Conservation (phyloP, 805 yeast genomes). For the Yamadazyma laniorum region DNA sequence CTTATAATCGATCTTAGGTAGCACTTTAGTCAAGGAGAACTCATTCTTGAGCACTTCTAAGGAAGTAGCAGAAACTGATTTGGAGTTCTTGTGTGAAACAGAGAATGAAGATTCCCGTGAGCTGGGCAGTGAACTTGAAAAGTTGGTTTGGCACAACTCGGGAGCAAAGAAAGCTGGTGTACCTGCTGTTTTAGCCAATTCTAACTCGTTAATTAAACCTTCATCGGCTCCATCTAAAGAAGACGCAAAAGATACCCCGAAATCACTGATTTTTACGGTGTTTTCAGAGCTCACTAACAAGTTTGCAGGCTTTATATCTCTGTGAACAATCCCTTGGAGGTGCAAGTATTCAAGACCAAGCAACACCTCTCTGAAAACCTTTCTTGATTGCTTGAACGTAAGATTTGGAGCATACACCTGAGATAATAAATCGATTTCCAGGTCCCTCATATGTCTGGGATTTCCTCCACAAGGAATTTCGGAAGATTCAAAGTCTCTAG, state of each 20-base stretch:
- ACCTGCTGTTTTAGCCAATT: conserved; percentile 93
- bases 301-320: conserved; percentile 96
- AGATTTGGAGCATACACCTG: conserved; percentile 54
- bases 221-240: conserved; percentile 45
- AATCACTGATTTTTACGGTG: conserved; percentile 89
- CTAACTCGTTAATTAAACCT: conserved; percentile 54
- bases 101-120: conserved; percentile 8
- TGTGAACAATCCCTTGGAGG: conserved; percentile 84
- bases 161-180: conserved; percentile 98
- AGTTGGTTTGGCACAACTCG: conserved; percentile 73
- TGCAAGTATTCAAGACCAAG: conserved; percentile 89
- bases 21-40: conserved; percentile 17
- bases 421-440: conserved; percentile 21
- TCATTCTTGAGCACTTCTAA: conserved; percentile 23
- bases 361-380: conserved; percentile 77
- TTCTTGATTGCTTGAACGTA: conserved; percentile 63
- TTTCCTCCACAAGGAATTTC: conserved; percentile 41
- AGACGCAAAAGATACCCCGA: conserved; percentile 85
- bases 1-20: conserved; percentile 66
- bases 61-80: conserved; percentile 19
- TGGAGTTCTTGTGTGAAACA: conserved; percentile 2
- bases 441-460: conserved; percentile 12
- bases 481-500: conserved; percentile 32
- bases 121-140: conserved; percentile 12
- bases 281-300: conserved; percentile 67